Percentiles rank a stretch among this genome's conserved stretches.
phyloP scores from a whole-genome alignment of 2,329 filamentous ascomycete species.

The Phaeomoniella chlamydospora region DNA sequence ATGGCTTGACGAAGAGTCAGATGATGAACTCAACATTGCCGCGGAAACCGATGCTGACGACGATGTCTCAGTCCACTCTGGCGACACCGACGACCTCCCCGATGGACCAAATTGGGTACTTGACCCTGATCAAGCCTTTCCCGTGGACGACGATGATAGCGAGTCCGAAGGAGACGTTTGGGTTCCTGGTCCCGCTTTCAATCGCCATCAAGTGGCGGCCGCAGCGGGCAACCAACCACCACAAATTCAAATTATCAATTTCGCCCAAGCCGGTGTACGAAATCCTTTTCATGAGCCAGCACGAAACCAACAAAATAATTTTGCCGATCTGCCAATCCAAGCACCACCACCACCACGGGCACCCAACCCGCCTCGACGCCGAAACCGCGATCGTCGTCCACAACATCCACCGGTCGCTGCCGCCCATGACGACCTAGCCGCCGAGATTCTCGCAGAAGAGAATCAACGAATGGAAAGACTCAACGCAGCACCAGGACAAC shows the following conservation, averaged over 20 bases:
- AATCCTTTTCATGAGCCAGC: constrained; percentile 9
- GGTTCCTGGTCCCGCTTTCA: constrained; percentile 14
- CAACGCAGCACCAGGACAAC: constrained; percentile 9
- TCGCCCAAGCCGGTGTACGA: constrained; percentile 7
- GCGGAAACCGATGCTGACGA: constrained; percentile 11
- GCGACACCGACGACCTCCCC: constrained; percentile 10
- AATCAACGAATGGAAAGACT: constrained; percentile 3
- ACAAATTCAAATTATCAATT: constrained; percentile 15
- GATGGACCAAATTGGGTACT: constrained; percentile 6
- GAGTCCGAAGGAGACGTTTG: constrained; percentile 20
- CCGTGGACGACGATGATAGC: constrained; percentile 11
- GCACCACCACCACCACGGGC: constrained; percentile 5
- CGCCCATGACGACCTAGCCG: constrained; percentile 2
- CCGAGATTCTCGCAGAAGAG: constrained; percentile 1
- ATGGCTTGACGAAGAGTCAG: constrained; percentile 1
- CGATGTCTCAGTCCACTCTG: constrained; percentile 10
- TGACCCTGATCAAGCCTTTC: constrained; percentile 4
- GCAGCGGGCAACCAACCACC: constrained; percentile 14
- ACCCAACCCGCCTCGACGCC: constrained; percentile 6
- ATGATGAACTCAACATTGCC: constrained; percentile 8
- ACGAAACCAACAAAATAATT: constrained; percentile 2
- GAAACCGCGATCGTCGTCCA: not conserved
- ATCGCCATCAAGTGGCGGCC: constrained; percentile 4
- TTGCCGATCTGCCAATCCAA: constrained; percentile 2
- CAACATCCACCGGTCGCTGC: constrained; percentile 1